A percentile compares a stretch with the other conserved stretches of the same genome.
Evolutionary conservation across 768 basidiomycete genomes (phyloP).

Genomic region (Lactifluus echinatus): DNA sequence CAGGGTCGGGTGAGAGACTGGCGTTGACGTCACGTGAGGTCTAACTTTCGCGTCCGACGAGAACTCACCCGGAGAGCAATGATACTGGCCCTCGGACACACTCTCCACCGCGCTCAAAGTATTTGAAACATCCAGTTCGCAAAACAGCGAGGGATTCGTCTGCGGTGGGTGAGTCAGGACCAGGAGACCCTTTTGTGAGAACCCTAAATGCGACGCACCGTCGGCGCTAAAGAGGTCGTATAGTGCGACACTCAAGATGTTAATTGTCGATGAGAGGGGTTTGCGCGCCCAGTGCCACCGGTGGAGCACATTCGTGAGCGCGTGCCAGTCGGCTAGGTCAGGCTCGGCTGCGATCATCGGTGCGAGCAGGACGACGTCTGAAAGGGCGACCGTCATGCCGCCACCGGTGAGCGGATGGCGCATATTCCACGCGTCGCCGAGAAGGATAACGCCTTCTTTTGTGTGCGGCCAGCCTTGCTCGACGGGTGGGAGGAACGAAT

Average conservation of each 20-base stretch:
- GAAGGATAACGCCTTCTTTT: constrained; percentile 68
- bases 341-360: constrained; percentile 45
- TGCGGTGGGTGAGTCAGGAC: constrained; percentile 26
- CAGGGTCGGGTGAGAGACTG: constrained; percentile 75
- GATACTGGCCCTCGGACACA: constrained; percentile 84
- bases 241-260: constrained; percentile 86
- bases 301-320: constrained; percentile 44
- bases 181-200: background rate
- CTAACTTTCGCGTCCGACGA: background rate
- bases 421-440: constrained; percentile 99
- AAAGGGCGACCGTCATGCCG: constrained; percentile 94
- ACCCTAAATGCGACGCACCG: constrained; percentile 41
- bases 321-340: constrained; percentile 40
- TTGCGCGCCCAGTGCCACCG: constrained; percentile 87
- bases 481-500: constrained; percentile 81
- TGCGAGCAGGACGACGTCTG: constrained; percentile 72
- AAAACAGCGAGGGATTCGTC: constrained; percentile 56
- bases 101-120: constrained; percentile 90
- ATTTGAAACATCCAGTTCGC: constrained; percentile 88
- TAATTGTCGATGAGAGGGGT: constrained; percentile 74
- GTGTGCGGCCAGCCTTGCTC: constrained; percentile 43
- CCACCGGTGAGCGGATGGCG: constrained; percentile 96
- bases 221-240: constrained; percentile 95
- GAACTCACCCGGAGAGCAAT: constrained; percentile 73
- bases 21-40: background rate